These are phyloP conservation scores for Beauveria asiatica DNA, from an alignment of 2,329 filamentous ascomycete species.

Conservation along the genomic window DNA sequence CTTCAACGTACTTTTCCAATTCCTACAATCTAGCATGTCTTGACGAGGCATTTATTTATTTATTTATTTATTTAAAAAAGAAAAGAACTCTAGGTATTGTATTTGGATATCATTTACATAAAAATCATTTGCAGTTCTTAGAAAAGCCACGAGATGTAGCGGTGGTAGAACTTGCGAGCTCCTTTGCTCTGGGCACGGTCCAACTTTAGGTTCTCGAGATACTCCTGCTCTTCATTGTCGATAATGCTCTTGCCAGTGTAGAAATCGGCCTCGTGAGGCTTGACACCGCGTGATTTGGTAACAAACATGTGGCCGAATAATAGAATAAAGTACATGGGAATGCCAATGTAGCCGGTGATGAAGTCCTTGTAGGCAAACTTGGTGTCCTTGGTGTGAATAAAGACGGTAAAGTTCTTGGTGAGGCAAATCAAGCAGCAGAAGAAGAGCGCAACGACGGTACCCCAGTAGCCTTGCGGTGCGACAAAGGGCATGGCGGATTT, in stretches of 20 bases:
- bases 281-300: slow-evolving; percentile 45
- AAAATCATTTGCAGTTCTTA: slow-evolving; percentile 14
- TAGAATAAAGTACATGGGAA: slow-evolving; percentile 63
- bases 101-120: slow-evolving; percentile 5
- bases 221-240: slow-evolving; percentile 64
- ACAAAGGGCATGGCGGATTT: slow-evolving; percentile 51
- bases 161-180: slow-evolving; percentile 28
- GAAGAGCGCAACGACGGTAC: slow-evolving; percentile 58
- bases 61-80: too few species aligned
- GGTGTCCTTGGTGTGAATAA: slow-evolving; percentile 43
- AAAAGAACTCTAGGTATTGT: not conserved
- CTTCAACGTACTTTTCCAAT: too few species aligned
- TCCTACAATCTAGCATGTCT: too few species aligned
- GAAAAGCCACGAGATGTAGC: slow-evolving; percentile 30
- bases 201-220: slow-evolving; percentile 38
- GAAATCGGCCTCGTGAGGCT: slow-evolving; percentile 55
- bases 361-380: slow-evolving; percentile 67
- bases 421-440: slow-evolving; percentile 67
- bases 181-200: slow-evolving; percentile 20
- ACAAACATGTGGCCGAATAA: slow-evolving; percentile 59
- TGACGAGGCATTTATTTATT: too few species aligned
- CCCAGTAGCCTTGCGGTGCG: slow-evolving; percentile 63
- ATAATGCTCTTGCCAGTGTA: slow-evolving; percentile 66
- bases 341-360: slow-evolving; percentile 68
- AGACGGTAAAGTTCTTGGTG: slow-evolving; percentile 76